Conservation (phyloP, 2,329 filamentous ascomycete species). For the Pseudocercospora pini-densiflorae region DNA sequence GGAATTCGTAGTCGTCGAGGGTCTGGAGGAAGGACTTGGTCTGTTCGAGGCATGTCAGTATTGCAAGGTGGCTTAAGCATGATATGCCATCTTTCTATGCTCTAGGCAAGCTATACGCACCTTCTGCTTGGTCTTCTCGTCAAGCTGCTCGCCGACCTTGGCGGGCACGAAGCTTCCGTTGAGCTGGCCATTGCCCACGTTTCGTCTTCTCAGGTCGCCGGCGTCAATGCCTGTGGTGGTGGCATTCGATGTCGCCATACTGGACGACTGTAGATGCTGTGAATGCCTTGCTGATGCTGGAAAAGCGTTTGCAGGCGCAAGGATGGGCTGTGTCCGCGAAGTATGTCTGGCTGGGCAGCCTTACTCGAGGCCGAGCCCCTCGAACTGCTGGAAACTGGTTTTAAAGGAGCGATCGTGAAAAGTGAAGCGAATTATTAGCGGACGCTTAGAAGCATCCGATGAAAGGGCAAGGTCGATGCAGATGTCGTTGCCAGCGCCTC, state of each 20-base stretch:
- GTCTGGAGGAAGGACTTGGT: constrained; percentile 63
- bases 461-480: background rate
- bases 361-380: constrained; percentile 8
- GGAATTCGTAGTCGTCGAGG: constrained; percentile 66
- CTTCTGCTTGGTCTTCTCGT: constrained; percentile 55
- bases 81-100: background rate
- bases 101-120: constrained; percentile 35
- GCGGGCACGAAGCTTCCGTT: constrained; percentile 32
- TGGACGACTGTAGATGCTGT: background rate
- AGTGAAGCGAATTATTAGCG: constrained; percentile 1
- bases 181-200: background rate
- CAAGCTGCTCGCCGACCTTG: constrained; percentile 35
- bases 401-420: background rate
- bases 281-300: background rate
- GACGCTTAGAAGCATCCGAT: background rate
- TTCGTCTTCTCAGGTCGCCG: constrained; percentile 4
- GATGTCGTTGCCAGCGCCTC: background rate
- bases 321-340: constrained; percentile 8
- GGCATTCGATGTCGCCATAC: constrained; percentile 2
- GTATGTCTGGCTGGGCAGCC: background rate
- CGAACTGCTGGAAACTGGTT: background rate
- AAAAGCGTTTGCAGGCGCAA: constrained; percentile 1
- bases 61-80: background rate
- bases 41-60: constrained; percentile 19
- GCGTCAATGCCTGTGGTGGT: constrained; percentile 8